Evolutionary conservation across 2,329 filamentous ascomycete genomes (phyloP).

Genomic region (Orbilia ellipsospora): DNA sequence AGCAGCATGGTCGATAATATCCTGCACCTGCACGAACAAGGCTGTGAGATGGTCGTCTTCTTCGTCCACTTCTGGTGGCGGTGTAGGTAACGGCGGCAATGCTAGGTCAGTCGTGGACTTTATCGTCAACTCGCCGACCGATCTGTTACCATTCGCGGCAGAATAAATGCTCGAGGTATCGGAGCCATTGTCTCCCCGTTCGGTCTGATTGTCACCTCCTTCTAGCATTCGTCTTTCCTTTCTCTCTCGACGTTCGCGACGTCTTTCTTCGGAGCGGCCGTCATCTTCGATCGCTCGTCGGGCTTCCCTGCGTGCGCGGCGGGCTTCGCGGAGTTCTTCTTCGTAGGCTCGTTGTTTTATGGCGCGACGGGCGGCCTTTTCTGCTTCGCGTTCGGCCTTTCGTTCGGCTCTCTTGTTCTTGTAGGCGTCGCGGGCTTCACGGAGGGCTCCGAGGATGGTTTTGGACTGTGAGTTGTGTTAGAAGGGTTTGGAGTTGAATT

Average conservation of each 20-base stretch:
- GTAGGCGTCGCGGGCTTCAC: constrained; percentile 58
- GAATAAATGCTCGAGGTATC: constrained; percentile 50
- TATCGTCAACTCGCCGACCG: constrained; percentile 38
- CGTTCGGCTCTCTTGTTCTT: constrained; percentile 58
- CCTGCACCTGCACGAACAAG: constrained; percentile 57
- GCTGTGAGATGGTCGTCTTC: constrained; percentile 52
- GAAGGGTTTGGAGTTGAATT: not conserved
- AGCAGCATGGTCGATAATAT: constrained; percentile 58
- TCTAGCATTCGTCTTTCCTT: constrained; percentile 42
- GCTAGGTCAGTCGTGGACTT: constrained; percentile 43
- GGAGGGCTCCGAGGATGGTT: constrained; percentile 58
- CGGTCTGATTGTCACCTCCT: constrained; percentile 31
- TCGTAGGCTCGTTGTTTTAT: constrained; percentile 56
- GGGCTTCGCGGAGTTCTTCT: constrained; percentile 54
- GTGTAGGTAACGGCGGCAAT: constrained; percentile 29
- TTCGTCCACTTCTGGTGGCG: constrained; percentile 46
- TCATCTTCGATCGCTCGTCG: constrained; percentile 50
- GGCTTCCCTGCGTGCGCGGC: constrained; percentile 49
- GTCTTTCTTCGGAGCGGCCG: constrained; percentile 31
- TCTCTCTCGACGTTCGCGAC: constrained; percentile 39
- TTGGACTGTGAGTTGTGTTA: constrained; percentile 51
- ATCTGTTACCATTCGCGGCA: constrained; percentile 41
- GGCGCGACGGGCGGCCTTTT: constrained; percentile 52
- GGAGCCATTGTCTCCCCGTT: constrained; percentile 34
- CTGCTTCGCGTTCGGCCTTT: constrained; percentile 54